phyloP scores from a whole-genome alignment of 768 basidiomycete genomes.

The Trametes villosa region DNA sequence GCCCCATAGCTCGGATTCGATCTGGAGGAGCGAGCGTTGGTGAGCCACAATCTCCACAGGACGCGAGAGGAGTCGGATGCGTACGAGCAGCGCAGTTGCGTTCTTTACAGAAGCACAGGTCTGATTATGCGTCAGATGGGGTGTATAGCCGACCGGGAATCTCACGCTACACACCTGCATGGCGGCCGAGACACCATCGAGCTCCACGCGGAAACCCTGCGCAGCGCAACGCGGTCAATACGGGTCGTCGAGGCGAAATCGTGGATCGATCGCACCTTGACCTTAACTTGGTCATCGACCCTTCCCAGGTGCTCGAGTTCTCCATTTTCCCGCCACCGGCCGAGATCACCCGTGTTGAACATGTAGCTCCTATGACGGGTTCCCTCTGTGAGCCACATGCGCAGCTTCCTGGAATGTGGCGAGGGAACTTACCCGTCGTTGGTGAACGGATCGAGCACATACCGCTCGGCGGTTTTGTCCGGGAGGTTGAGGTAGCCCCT shows the following conservation, averaged over 20 bases:
- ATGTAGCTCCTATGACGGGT: slow-evolving; percentile 37
- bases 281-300: slow-evolving; percentile 66
- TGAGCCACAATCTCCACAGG: not conserved
- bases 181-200: slow-evolving; percentile 63
- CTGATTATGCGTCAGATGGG: slow-evolving; percentile 32
- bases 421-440: slow-evolving; percentile 46
- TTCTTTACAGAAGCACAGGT: slow-evolving; percentile 47
- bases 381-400: slow-evolving; percentile 24
- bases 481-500: slow-evolving; percentile 60
- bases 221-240: not conserved
- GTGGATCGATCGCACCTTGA: slow-evolving; percentile 45
- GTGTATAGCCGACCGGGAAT: slow-evolving; percentile 7
- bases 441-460: slow-evolving; percentile 53
- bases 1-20: slow-evolving; percentile 59
- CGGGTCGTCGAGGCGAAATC: not conserved
- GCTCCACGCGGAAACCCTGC: slow-evolving; percentile 65
- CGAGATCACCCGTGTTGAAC: slow-evolving; percentile 69
- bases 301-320: slow-evolving; percentile 61
- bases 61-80: not conserved
- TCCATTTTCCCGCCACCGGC: slow-evolving; percentile 56
- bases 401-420: slow-evolving; percentile 3
- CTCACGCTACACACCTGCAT: slow-evolving; percentile 51
- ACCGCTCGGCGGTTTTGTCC: slow-evolving; percentile 57
- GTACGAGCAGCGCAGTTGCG: slow-evolving; percentile 50
- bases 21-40: slow-evolving; percentile 10